A percentile compares a stretch with the other conserved stretches of the same genome.
Conservation (phyloP, 2,329 filamentous ascomycete species). For the Tolypocladium cylindrosporum region DNA sequence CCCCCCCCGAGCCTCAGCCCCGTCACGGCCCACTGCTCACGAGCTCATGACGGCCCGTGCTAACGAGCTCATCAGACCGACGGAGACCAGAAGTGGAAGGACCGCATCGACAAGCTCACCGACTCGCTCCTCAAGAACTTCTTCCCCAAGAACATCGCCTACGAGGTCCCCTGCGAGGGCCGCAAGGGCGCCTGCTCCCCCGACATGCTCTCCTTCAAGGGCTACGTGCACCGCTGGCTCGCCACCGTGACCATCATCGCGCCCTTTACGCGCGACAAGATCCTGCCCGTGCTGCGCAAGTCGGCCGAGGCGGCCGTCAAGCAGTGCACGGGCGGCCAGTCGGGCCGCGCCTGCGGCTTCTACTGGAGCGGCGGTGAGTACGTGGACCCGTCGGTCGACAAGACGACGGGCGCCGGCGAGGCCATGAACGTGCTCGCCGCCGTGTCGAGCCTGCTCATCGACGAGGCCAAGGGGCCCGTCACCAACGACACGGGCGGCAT, state of each 20-base stretch:
- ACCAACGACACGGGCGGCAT: constrained; percentile 41
- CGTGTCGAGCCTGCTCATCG: constrained; percentile 38
- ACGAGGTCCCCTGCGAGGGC: constrained; percentile 57
- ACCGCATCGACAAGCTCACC: constrained; percentile 44
- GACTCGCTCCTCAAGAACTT: constrained; percentile 38
- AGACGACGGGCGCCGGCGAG: constrained; percentile 47
- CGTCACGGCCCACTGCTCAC: too few relatives aligned
- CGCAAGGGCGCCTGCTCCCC: constrained; percentile 48
- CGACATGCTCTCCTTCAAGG: constrained; percentile 67
- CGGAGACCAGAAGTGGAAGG: constrained; percentile 43
- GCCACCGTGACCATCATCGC: constrained; percentile 50
- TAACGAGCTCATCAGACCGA: constrained; percentile 30
- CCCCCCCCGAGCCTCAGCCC: too few relatives aligned
- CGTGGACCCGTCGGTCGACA: constrained; percentile 36
- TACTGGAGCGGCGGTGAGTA: constrained; percentile 44
- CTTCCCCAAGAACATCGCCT: constrained; percentile 49
- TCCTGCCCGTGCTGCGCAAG: constrained; percentile 46
- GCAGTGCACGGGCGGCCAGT: constrained; percentile 50
- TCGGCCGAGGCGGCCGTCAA: constrained; percentile 50
- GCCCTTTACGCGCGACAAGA: constrained; percentile 42
- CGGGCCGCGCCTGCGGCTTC: constrained; percentile 53
- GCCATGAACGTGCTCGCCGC: constrained; percentile 48
- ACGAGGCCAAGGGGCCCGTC: constrained; percentile 27
- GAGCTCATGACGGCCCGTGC: neutral
- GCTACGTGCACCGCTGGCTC: constrained; percentile 58